Base-by-base conservation (phyloP, 129 eudicot species). In the Chrysanthemum seticuspe region DNA sequence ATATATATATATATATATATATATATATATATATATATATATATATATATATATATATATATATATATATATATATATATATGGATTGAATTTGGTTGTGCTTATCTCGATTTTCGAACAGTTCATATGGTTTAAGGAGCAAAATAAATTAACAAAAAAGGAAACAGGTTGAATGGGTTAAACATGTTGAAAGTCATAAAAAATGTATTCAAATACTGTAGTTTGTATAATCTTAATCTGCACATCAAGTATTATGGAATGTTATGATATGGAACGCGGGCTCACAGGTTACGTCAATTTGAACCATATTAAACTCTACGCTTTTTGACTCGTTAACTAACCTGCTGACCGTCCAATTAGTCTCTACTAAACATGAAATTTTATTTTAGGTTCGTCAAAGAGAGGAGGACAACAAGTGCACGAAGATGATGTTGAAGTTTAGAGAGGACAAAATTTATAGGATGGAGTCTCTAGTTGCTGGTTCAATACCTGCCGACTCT, bases 341-440 rank as follows among this genome's bases (percentile, higher is more conserved):
- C 44, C 29, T 11, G 31, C 16, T 23, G 14, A 23, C 2, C 11
- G 13, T 48, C 68, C 44, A 34, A 2, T 31, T 31, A 31, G 34
- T 19, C 65, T 27, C 9, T 31, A 29, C 45, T 19, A 13, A 44
- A 67, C 13, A 29, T 29, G 34, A 67, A 65, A 31, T 59, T 69
- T 77, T 68, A 64, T 52, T 79, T 48, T 72, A 94, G 99, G 97
- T 85, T 75, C 90, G 81, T 78, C 97, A 95, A 80, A 90, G 95
- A 68, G 99, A 95, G 75, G 99, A 95, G 70, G 97, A 95, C 62
- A 85, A 74, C 44, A 85, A 91, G 86, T 86, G 96, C 86, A 83
- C 94, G 61, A 95, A 88, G 71, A 95, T 95, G 99, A 90, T 84
- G 96, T 55, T 95, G 77, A 95, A 91, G 81, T 91, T 95, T 74